phyloP scores from a whole-genome alignment of 768 basidiomycete species.

The Psilocybe azurescens region DNA sequence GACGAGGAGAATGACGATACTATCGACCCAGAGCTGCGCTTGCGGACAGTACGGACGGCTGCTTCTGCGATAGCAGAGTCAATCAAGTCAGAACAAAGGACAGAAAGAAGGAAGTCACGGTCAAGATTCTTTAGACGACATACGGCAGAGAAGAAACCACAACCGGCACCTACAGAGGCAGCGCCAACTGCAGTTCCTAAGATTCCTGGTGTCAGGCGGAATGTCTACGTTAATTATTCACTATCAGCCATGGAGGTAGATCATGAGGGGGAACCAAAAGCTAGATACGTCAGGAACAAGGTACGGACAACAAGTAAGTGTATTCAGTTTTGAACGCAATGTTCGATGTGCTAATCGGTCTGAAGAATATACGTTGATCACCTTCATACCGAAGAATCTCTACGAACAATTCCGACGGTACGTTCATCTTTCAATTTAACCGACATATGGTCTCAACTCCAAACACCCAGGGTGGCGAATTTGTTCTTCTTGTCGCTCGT shows the following conservation, averaged over 20 bases:
- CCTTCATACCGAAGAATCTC: slow-evolving; percentile 93
- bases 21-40: slow-evolving; percentile 85
- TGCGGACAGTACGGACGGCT: slow-evolving; percentile 93
- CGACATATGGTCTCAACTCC: slow-evolving; percentile 14
- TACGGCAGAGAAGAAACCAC: slow-evolving; percentile 51
- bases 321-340: not conserved
- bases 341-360: slow-evolving; percentile 12
- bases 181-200: slow-evolving; percentile 36
- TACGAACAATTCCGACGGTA: slow-evolving; percentile 94
- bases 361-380: slow-evolving; percentile 87
- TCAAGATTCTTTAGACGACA: slow-evolving; percentile 63
- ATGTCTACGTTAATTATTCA: slow-evolving; percentile 81
- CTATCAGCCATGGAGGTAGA: slow-evolving; percentile 70
- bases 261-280: slow-evolving; percentile 74
- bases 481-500: slow-evolving; percentile 90
- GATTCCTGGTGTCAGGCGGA: slow-evolving; percentile 63
- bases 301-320: slow-evolving; percentile 90
- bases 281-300: slow-evolving; percentile 89
- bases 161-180: slow-evolving; percentile 31
- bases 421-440: slow-evolving; percentile 24
- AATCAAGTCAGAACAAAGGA: slow-evolving; percentile 76
- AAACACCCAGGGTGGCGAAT: slow-evolving; percentile 73
- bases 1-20: slow-evolving; percentile 69
- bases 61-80: slow-evolving; percentile 90
- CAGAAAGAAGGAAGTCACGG: slow-evolving; percentile 60